Evolutionary conservation across 1,139 yeast genomes (phyloP), one percentile per base, ranked within the genome.

Genomic region (Nakaseomyces uthaithaninus): DNA sequence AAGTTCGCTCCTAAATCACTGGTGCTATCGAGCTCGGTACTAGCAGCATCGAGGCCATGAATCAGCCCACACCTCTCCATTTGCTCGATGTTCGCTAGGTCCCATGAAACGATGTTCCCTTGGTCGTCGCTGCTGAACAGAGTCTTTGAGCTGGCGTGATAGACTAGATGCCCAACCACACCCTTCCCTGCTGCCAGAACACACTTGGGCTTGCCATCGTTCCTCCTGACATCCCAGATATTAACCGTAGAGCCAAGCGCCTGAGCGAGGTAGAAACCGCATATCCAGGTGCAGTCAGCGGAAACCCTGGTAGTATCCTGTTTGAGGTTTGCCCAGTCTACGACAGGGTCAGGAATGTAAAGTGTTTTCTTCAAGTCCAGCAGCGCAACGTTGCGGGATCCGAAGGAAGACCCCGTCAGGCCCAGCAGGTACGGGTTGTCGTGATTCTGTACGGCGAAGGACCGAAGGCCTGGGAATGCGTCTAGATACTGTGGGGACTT

Each of bases 201-300:
- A 26, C 51, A 48, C 28, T 47, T 41, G 1, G 50, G 38, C 27
- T 43, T 42, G 6, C 50, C 50, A 4, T 46, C 39, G 19, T 44
- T 45, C 10, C 46, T 44, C 33, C 56, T 45, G 20, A 53, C 51
- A 42, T 54, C 58, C 59, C 59, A 54, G 7, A 54, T 33, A 27
- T 53, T 51, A 9, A 54, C 48, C 3, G 42, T 40, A 36, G 48
- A 48, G 18, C 47, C 49, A 12, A 47, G 38, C n/a, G 50, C 40
- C 33, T 52, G 53, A 4, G 50, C 55, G 8, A 54, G 38, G 12
- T 48, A 48, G 39, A 39, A 48, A 19, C 48, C 53, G 22, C 50
- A 51, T 15, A 54, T 44, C 59, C 59, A 54, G 7, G 44, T 33
- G 44, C 56, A 53, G 26, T 47, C 51, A 9, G 42, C 39, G 17